Conservation (phyloP, 306 rosid species). For the Fagus crenata region DNA sequence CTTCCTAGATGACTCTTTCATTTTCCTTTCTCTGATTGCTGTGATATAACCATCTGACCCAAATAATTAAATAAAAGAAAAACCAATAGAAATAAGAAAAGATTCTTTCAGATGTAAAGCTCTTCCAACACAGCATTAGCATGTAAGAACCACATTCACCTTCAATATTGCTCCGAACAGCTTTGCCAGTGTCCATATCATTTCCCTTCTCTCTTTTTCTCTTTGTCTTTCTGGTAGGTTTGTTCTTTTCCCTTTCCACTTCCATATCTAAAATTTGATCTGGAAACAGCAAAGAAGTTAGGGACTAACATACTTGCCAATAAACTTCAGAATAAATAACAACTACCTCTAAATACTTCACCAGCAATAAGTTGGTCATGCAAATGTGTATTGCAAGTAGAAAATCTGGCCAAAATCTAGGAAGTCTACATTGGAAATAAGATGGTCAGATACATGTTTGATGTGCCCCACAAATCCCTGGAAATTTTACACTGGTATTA, state of each 20-base stretch:
- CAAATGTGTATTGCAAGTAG: neutral
- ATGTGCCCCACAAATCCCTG: too few relatives aligned
- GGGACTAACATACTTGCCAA: neutral
- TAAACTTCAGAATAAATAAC: constrained; percentile 1
- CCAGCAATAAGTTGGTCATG: neutral
- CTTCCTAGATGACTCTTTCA: constrained; percentile 29
- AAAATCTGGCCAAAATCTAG: neutral
- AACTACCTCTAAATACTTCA: neutral
- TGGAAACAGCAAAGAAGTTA: constrained; percentile 3
- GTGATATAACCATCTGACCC: constrained; percentile 28
- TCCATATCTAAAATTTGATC: constrained; percentile 15
- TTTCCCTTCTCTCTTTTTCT: constrained; percentile 36
- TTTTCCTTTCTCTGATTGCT: constrained; percentile 15
- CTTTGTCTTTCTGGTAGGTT: constrained; percentile 35
- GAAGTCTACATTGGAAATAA: neutral
- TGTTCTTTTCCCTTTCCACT: constrained; percentile 18
- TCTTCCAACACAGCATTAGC: neutral
- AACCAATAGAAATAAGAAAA: constrained; percentile 1
- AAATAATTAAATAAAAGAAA: constrained; percentile 24
- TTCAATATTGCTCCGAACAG: constrained; percentile 23
- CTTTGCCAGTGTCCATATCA: constrained; percentile 24
- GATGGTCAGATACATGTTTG: too few relatives aligned
- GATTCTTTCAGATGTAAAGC: neutral
- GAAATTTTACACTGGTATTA: too few relatives aligned
- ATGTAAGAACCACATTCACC: constrained; percentile 29